phyloP scores from a whole-genome alignment of 805 yeast species.

The Yamadazyma tumulicola region DNA sequence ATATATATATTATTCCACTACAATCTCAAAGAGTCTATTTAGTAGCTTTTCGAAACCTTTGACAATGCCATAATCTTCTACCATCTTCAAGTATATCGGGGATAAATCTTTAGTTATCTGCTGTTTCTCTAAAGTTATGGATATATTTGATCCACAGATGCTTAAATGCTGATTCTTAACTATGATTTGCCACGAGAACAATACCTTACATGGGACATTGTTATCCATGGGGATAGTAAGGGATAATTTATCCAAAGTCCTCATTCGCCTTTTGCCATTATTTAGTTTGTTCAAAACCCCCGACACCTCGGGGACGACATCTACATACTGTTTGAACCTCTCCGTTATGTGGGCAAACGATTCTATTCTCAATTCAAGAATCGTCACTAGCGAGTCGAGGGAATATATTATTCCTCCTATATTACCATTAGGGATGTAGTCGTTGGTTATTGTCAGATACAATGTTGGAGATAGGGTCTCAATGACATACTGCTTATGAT shows the following conservation, averaged over 20 bases:
- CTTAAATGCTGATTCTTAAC: conserved; percentile 18
- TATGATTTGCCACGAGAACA: conserved; percentile 23
- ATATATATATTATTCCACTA: conserved; percentile 1
- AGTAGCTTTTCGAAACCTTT: conserved; percentile 22
- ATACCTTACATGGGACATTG: conserved; percentile 6
- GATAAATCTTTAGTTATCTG: conserved; percentile 7
- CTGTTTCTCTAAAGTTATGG: conserved; percentile 5
- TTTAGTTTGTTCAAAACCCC: not conserved
- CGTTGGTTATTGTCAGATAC: conserved; percentile 13
- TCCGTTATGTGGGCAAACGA: conserved; percentile 19
- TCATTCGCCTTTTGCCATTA: conserved; percentile 16
- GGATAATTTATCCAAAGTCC: conserved; percentile 17
- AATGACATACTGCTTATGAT: not conserved
- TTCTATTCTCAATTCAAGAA: conserved; percentile 20
- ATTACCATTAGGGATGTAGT: conserved; percentile 24
- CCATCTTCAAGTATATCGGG: conserved; percentile 17
- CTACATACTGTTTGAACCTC: conserved; percentile 16
- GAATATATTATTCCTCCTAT: conserved; percentile 29
- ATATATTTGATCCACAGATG: conserved; percentile 19
- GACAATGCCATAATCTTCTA: conserved; percentile 22
- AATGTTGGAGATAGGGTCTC: conserved; percentile 21
- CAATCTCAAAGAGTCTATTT: conserved; percentile 16
- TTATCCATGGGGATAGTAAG: conserved; percentile 12
- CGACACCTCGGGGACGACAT: conserved; percentile 11
- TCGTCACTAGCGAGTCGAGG: conserved; percentile 27